Conservation (phyloP, 805 yeast species). For the Komagataella populi region DNA sequence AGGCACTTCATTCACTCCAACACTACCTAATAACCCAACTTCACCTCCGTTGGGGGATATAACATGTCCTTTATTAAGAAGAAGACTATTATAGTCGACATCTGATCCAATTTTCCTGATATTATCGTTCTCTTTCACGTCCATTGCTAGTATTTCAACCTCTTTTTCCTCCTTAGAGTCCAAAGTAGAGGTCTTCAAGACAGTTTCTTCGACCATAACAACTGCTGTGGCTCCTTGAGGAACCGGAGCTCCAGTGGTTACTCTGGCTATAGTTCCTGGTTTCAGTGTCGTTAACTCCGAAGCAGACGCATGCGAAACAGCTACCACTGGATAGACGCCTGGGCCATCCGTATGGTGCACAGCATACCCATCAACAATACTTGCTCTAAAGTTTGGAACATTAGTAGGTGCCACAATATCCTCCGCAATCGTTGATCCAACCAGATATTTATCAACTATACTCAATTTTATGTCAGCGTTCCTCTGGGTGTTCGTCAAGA, state of each 20-base stretch:
- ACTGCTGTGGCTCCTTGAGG: conserved; percentile 42
- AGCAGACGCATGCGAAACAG: conserved; percentile 28
- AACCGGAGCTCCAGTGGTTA: conserved; percentile 45
- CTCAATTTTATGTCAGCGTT: conserved; percentile 12
- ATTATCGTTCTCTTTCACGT: conserved; percentile 27
- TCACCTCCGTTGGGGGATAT: conserved; percentile 34
- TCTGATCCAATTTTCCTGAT: conserved; percentile 36
- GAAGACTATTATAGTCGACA: conserved; percentile 21
- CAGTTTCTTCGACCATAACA: conserved; percentile 40
- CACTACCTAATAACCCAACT: conserved; percentile 31
- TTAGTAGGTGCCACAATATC: conserved; percentile 22
- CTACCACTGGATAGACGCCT: conserved; percentile 25
- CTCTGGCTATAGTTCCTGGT: conserved; percentile 25
- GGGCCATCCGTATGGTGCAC: conserved; percentile 31
- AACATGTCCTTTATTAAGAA: conserved; percentile 20
- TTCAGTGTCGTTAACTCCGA: conserved; percentile 6
- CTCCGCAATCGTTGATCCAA: conserved; percentile 27
- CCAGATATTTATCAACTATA: conserved; percentile 15
- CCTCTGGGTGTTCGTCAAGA: conserved; percentile 19
- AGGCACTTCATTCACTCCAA: conserved; percentile 24
- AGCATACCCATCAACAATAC: conserved; percentile 46
- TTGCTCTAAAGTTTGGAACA: conserved; percentile 38
- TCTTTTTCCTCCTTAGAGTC: conserved; percentile 28
- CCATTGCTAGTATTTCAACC: conserved; percentile 24
- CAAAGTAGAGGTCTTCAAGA: conserved; percentile 16